Conservation (phyloP, 306 rosid genomes). For the Malus fusca region DNA sequence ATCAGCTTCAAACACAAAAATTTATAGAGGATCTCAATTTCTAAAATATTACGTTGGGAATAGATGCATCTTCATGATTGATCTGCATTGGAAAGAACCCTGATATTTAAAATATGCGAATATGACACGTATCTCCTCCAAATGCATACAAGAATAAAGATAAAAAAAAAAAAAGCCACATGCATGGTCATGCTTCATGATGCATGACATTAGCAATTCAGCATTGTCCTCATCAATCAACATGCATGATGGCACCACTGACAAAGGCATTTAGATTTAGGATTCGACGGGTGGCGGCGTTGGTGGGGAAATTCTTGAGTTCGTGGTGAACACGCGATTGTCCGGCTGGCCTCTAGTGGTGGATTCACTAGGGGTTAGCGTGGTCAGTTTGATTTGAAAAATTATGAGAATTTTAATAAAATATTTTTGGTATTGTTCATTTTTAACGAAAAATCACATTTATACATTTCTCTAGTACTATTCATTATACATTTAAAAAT, state of each 20-base stretch:
- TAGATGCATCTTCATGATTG: conserved; percentile 5
- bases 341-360: too few relatives aligned
- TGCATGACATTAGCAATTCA: neutral
- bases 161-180: neutral
- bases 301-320: neutral
- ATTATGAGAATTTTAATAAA: too few relatives aligned
- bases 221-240: neutral
- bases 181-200: neutral
- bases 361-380: too few relatives aligned
- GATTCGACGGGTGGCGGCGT: neutral
- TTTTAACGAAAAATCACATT: too few relatives aligned
- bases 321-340: too few relatives aligned
- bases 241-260: neutral
- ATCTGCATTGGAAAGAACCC: neutral
- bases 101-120: neutral
- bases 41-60: neutral
- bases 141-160: neutral
- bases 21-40: neutral
- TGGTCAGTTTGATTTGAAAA: too few relatives aligned
- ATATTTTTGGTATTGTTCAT: too few relatives aligned
- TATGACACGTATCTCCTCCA: neutral
- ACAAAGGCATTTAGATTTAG: neutral
- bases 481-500: too few relatives aligned
- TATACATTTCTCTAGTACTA: too few relatives aligned
- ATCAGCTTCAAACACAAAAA: fast-evolving